Evolutionary conservation across 176 grass and related monocot species (phyloP), one percentile per base, ranked within the genome.

Genomic region (Raddia distichophylla): DNA sequence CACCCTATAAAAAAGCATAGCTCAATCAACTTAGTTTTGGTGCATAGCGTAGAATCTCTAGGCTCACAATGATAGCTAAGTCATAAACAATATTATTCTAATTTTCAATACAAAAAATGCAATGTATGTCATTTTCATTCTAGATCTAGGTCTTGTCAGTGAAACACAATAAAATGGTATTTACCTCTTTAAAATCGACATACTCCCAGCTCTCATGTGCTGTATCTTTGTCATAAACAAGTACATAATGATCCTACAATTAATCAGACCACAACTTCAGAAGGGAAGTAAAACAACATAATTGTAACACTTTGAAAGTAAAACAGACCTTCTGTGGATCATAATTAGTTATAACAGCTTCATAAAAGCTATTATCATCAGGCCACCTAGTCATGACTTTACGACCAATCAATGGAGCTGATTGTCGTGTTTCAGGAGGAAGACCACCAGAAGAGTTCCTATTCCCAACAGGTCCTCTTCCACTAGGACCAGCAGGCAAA

Each of bases 191-290:
- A 64, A 92, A 83, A 92, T 95, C 75, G 27, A 95, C 90, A 88
- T 90, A 95, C 70, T 95, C 90, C 87, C 87, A 90, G 45, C 87
- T 92, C 74, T 95, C 90, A 20, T 95, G 86, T 74, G 86, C 85
- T 73, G 90, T 95, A 86, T 92, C 83, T 64, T 92, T 95, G 79
- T 95, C 93, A 88, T 95, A 95, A 82, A 92, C 85, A 34, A 95
- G 75, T 5, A 71, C 93, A 90, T 95, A 89, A 35, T 77, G 74
- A 32, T 76, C 93, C 93, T 95, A 79, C 65, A 86, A 85, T 48
- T 67, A 74, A 74, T 86, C 47, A 70, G 53, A 18, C 15, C 9
- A 13, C 5, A 87, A 87, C 53, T 51, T 82, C 32, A 78, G 85
- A 44, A 79, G 83, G 45, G 37, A 49, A 42, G 18, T 16, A 57